phyloP scores from a whole-genome alignment of 176 grass and related monocot genomes.

The maize (Zea mays) region DNA sequence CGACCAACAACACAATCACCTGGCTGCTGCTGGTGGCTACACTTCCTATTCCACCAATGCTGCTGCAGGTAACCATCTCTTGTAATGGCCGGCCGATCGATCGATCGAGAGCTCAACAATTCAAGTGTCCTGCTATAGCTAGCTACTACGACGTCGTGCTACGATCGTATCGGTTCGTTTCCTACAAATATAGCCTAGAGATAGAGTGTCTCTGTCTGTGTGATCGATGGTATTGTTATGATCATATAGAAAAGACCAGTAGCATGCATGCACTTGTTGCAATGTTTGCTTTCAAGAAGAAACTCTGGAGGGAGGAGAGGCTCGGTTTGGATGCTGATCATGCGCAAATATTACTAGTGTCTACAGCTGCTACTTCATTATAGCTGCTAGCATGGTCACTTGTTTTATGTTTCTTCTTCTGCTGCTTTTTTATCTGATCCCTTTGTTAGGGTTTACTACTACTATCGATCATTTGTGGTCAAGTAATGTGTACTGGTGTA shows the following conservation, averaged over 20 bases:
- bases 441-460: constrained; percentile 39
- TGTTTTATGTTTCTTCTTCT: constrained; percentile 9
- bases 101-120: background rate
- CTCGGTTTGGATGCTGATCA: constrained; percentile 37
- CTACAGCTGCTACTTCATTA: constrained; percentile 30
- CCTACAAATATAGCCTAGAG: constrained; percentile 33
- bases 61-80: constrained; percentile 57
- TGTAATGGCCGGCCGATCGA: constrained; percentile 31
- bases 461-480: constrained; percentile 26
- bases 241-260: constrained; percentile 20
- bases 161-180: background rate
- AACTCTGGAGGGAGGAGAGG: constrained; percentile 16
- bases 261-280: constrained; percentile 23
- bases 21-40: constrained; percentile 35
- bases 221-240: background rate
- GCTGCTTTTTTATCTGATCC: background rate
- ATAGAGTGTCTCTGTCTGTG: background rate
- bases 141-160: background rate
- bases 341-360: constrained; percentile 28
- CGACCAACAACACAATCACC: constrained; percentile 43
- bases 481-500: constrained; percentile 44
- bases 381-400: constrained; percentile 39
- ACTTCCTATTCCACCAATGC: constrained; percentile 43
- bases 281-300: constrained; percentile 28
- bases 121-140: background rate